Evolutionary conservation across 2,329 filamentous ascomycete genomes (phyloP).

Genomic region (Penicillium griseofulvum): DNA sequence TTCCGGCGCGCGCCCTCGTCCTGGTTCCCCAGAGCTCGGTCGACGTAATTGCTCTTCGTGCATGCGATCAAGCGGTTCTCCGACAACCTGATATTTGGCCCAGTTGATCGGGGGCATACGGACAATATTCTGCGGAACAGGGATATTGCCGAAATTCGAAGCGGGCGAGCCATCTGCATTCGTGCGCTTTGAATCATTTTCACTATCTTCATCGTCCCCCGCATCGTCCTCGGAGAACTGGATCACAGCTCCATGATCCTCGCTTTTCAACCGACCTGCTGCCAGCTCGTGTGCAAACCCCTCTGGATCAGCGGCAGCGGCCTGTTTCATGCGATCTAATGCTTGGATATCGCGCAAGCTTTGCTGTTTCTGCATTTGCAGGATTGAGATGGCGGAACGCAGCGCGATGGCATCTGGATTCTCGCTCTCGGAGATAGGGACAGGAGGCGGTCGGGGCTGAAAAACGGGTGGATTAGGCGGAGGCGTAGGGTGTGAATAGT

Average conservation of each 20-base stretch:
- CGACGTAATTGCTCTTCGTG: constrained; percentile 73
- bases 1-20: constrained; percentile 44
- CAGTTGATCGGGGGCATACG: constrained; percentile 90
- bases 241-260: constrained; percentile 33
- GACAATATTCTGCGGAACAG: constrained; percentile 75
- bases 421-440: constrained; percentile 48
- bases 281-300: constrained; percentile 68
- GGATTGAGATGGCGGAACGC: constrained; percentile 76
- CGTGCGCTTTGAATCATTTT: constrained; percentile 22
- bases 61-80: constrained; percentile 76
- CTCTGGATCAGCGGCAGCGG: constrained; percentile 68
- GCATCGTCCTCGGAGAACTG: constrained; percentile 39
- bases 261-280: constrained; percentile 57
- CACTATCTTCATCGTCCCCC: constrained; percentile 36
- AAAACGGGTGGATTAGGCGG: constrained; percentile 27
- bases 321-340: constrained; percentile 67
- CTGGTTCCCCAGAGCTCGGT: constrained; percentile 51
- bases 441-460: constrained; percentile 38
- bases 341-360: constrained; percentile 71
- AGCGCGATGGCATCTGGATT: constrained; percentile 88
- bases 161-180: neutral
- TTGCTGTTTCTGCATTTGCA: constrained; percentile 81
- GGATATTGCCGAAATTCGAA: constrained; percentile 61
- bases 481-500: constrained; percentile 10
- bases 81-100: constrained; percentile 89